Evolutionary conservation across 148 eudicot species (phyloP), one percentile per base, ranked within the genome.

Genomic region (Heliamphora exappendiculata): DNA sequence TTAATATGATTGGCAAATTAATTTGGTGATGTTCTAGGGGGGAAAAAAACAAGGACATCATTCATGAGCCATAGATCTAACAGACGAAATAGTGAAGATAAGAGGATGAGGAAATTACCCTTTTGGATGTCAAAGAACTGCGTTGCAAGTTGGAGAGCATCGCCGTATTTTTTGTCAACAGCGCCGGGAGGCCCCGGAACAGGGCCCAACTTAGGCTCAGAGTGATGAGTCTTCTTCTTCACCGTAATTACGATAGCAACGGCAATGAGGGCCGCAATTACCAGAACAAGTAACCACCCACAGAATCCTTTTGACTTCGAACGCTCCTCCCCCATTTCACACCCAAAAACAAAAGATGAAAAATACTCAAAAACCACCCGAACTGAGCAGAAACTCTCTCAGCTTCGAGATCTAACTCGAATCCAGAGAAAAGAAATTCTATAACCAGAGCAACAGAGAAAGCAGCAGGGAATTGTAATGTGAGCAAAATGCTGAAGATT

Each of bases 121-220:
- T 51, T 54, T n/a, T 71, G 75, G 9, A 93, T 65, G 47, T 95
- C 97, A 36, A 95, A 89, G 76, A 95, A 95, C 78, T 88, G 94
- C 90, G 86, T 75, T 57, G 98, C 85, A 11, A 85, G 33, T 79
- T 89, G 89, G 57, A 95, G 93, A 60, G 98, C 96, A 80, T 90
- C 86, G 31, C 88, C 83, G 64, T 95, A 95, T 54, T 85, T 88
- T 75, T 85, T 36, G 11, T 79, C 86, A 41, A 85, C 75, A 19
- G 93, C 85, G 22, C 98, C 98, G 13, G 95, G 93, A 34, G 88
- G 89, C 10, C 91, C 94, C 1, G 95, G 90, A 57, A 89, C 93
- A 54, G 97, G 88, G 22, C 76, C 85, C 24, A 77, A 67, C 2
- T 41, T 75, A 1, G 75, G 72, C 29, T 31, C 53, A 60, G 59